Conservation (phyloP, 768 basidiomycete species). For the Pisolithus albus region DNA sequence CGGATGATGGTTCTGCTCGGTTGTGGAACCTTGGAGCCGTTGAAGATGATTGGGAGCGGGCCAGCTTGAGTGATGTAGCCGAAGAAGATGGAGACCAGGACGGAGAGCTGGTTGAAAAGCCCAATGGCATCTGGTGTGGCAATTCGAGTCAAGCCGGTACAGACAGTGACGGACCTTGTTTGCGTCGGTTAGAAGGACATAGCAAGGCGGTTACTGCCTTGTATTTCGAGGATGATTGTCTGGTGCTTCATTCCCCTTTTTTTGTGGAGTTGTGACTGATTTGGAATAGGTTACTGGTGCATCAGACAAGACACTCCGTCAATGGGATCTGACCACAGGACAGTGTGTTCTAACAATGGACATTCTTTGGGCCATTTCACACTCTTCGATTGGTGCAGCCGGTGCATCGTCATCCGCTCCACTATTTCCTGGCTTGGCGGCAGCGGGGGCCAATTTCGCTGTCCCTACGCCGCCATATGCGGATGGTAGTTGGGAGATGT, state of each 20-base stretch:
- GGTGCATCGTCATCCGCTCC: slow-evolving; percentile 36
- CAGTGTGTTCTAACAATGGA: slow-evolving; percentile 99
- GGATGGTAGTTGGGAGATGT: slow-evolving; percentile 91
- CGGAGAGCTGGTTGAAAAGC: slow-evolving; percentile 32
- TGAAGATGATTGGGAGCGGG: slow-evolving; percentile 58
- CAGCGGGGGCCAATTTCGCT: slow-evolving; percentile 55
- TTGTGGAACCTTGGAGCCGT: slow-evolving; percentile 89
- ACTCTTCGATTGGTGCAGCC: slow-evolving; percentile 51
- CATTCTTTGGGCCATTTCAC: slow-evolving; percentile 98
- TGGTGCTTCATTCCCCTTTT: slow-evolving; percentile 46
- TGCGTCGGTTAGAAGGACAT: slow-evolving; percentile 81
- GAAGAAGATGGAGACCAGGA: slow-evolving; percentile 52
- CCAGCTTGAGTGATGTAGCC: slow-evolving; percentile 52
- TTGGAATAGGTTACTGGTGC: slow-evolving; percentile 85
- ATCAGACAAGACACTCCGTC: slow-evolving; percentile 95
- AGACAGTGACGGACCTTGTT: slow-evolving; percentile 47
- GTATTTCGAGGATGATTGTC: slow-evolving; percentile 91
- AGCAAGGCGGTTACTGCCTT: slow-evolving; percentile 87
- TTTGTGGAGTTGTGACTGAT: slow-evolving; percentile 10
- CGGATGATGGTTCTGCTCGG: slow-evolving; percentile 76
- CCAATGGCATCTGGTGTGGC: slow-evolving; percentile 36
- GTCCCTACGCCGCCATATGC: slow-evolving; percentile 83
- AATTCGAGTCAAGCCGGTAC: slow-evolving; percentile 35
- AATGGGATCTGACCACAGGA: slow-evolving; percentile 96
- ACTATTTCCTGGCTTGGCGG: slow-evolving; percentile 42